These are phyloP conservation scores for Entoloma clypeatum DNA, from an alignment of 1,284 basidiomycete species.

Conservation along the genomic window DNA sequence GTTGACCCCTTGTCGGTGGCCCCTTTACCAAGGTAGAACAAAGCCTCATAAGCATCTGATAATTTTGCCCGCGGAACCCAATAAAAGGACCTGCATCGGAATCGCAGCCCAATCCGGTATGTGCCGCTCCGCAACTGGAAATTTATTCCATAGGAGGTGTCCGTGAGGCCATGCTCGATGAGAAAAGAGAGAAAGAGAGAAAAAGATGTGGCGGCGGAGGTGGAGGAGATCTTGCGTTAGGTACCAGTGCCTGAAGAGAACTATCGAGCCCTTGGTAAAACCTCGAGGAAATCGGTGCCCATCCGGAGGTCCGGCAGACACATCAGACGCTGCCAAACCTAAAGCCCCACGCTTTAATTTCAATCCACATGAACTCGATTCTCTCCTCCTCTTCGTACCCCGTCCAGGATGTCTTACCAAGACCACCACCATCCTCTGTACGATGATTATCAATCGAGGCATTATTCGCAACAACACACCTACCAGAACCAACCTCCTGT, in stretches of 20 bases:
- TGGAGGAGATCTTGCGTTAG: neutral
- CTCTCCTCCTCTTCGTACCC: conserved; percentile 2
- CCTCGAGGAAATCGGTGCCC: neutral
- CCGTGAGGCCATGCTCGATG: neutral
- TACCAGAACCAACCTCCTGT: too few species aligned
- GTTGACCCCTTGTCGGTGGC: neutral
- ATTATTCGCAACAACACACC: neutral
- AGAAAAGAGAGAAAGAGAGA: neutral
- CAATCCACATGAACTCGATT: conserved; percentile 8
- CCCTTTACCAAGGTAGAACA: neutral
- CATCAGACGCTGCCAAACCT: conserved; percentile 15
- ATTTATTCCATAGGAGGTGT: conserved; percentile 3
- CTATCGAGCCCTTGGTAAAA: neutral
- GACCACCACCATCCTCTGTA: conserved; percentile 9
- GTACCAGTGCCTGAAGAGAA: neutral
- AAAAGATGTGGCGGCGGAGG: neutral
- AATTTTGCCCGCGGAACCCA: conserved; percentile 2
- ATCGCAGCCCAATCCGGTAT: conserved; percentile 17
- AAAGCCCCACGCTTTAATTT: conserved; percentile 13
- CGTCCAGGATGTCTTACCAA: conserved; percentile 14
- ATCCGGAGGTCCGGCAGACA: neutral
- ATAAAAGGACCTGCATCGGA: neutral
- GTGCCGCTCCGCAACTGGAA: conserved; percentile 14
- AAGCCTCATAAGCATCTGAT: neutral
- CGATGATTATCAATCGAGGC: neutral